Base-by-base conservation (phyloP, 495 filamentous ascomycete species). In the Penicillium argentinense region DNA sequence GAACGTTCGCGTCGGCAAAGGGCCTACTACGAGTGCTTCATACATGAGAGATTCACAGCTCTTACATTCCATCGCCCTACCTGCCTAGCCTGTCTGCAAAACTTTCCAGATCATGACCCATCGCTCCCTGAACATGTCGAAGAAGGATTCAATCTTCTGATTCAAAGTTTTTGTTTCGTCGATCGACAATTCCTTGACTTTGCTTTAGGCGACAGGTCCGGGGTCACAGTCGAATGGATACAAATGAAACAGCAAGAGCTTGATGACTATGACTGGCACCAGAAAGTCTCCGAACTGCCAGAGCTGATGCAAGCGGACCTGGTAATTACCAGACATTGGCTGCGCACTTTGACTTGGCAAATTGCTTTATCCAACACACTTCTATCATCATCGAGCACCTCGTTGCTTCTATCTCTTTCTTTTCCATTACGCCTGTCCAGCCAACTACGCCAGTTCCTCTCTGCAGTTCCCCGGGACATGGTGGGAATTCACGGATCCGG, bases 401-500 rank as follows among this genome's bases (percentile, higher is more conserved):
- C 72, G 42, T 59, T 69, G 27, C 69, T 63, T 29, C 64, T 80
- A 53, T 70, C 69, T 9, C 70, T 79, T 34, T 69, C 69, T 29
- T 76, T 80, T 42, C 78, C 79, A 3, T 63, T 82, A 12, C 66
- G 69, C 3, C 63, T 82, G 11, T 76, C 74, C 4, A 64, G 68
- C 37, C 67, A 73, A 27, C 63, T 83, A 1, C 64, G 74, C 3
- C 49, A 68, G 25, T 69, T 74, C 27, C 66, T 79, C n/a, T 57
- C 63, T 1, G 66, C 57, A 5, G 62, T 80, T 11, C 69, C 75
- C 6, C 47, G 68, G 1, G 63, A 71, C 27, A 70, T 64, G 36
- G 74, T 83, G 25, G 67, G 72, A 13, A 65, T 83, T 16, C 78
- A 83, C 50, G 80, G 80, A 0, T 74, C 71, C 36, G 73, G 75